A percentile compares a stretch with the other conserved stretches of the same genome.
phyloP scores from a whole-genome alignment of 345 rosid genomes.

The Citrus trifoliata region DNA sequence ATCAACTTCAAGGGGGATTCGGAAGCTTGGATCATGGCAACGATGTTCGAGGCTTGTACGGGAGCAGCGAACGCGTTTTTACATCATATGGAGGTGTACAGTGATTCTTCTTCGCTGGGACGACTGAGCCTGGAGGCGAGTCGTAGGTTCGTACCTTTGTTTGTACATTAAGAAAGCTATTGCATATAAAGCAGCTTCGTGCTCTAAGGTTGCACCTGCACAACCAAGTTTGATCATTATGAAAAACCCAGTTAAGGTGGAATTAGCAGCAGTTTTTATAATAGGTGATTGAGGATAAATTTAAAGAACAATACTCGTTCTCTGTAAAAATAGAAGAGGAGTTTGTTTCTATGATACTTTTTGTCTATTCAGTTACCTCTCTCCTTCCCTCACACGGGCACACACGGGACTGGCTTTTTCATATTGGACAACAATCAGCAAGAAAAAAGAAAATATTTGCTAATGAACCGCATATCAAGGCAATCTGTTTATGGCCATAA shows the following conservation, averaged over 20 bases:
- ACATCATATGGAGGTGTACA: constrained; percentile 78
- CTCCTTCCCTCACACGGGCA: background rate
- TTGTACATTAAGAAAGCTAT: background rate
- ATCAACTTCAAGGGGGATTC: constrained; percentile 5
- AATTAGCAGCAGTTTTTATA: background rate
- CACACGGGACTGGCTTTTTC: background rate
- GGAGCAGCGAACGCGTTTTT: constrained; percentile 63
- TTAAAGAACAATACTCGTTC: background rate
- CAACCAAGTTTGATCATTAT: background rate
- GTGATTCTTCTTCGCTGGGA: constrained; percentile 57
- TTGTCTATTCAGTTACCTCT: background rate
- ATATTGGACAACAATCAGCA: no score
- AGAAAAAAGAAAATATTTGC: background rate
- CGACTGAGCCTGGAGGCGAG: constrained; percentile 14
- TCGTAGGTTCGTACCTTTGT: background rate
- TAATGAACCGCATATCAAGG: background rate
- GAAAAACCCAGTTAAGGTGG: background rate
- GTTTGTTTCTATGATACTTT: background rate
- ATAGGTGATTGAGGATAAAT: background rate
- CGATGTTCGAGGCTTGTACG: constrained; percentile 47
- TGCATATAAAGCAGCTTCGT: background rate
- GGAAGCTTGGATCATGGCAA: constrained; percentile 40
- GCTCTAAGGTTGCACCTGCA: background rate
- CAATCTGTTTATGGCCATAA: background rate
- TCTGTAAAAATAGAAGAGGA: background rate